Evolutionary conservation across 2,329 filamentous ascomycete genomes (phyloP), one percentile per base, ranked within the genome.

Genomic region (Trichophaea hybrida): DNA sequence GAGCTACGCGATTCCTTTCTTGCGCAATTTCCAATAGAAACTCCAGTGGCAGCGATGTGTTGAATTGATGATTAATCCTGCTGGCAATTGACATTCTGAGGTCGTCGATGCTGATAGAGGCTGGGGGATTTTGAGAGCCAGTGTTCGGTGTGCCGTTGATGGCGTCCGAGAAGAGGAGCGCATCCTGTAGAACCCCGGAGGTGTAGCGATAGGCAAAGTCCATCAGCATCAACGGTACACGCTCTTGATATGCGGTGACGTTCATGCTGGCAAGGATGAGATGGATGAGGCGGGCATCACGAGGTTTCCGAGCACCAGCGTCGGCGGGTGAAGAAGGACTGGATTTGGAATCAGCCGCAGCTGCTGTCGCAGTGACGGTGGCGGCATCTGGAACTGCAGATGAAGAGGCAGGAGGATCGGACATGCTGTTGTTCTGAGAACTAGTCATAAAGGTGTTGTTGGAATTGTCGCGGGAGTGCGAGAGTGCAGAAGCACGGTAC

Each of bases 181-280:
- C 75, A 63, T 79, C 77, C 63, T 76, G 74, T 1, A 79, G 70
- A 0, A 77, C 75, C 24, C 74, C 73, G 34, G 76, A 76, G 3
- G 77, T 78, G 69, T 79, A 79, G 58, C 87, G 82, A 77, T 93
- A 93, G 53, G 87, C 85, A 70, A 91, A 91, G 74, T 93, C 87
- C 71, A 93, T 82, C 53, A 93, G 82, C 60, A 90, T 82, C 0
- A 91, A 79, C 0, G 87, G 87, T 1, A 93, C 86, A 68, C 87
- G 86, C 71, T 85, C 81, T 71, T 91, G 86, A 76, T 88, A 93
- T 44, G 83, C 78, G 4, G 84, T 83, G 7, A 91, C 86, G 69
- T 86, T 86, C 68, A 89, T 84, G 6, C 84, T 85, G 17, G 83
- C 84, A 53, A 93, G 81, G 55, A 93, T 80, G 15, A 90, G 80